phyloP scores from a whole-genome alignment of 331 rosid species.

The Prunus yedoensis region DNA sequence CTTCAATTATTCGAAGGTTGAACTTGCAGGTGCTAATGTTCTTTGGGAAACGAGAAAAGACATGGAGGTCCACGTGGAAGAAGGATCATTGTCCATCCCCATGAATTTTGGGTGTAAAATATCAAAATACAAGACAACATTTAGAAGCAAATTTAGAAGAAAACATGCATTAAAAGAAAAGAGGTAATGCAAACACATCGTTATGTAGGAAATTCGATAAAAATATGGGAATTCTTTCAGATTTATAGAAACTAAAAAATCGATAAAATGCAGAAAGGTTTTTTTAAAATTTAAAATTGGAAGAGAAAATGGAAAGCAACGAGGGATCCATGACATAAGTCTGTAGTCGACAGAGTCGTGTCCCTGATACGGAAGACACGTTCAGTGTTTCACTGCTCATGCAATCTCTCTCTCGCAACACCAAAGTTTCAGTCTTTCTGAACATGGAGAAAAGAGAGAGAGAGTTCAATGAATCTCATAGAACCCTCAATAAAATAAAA shows the following conservation, averaged over 20 bases:
- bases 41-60: conserved; percentile 41
- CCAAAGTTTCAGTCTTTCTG: conserved; percentile 7
- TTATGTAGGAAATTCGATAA: conserved; percentile 22
- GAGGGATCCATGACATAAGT: conserved; percentile 35
- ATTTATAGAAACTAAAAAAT: conserved; percentile 33
- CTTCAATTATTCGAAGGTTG: conserved; percentile 36
- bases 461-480: conserved; percentile 30
- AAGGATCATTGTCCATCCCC: conserved; percentile 60
- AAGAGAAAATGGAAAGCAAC: conserved; percentile 32
- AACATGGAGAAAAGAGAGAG: conserved; percentile 16
- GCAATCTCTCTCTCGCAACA: conserved; percentile 27
- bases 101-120: conserved; percentile 36
- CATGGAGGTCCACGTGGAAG: conserved; percentile 67
- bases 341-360: conserved; percentile 45
- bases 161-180: not conserved
- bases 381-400: conserved; percentile 43
- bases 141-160: conserved; percentile 5
- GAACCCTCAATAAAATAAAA: not conserved
- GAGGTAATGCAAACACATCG: conserved; percentile 27
- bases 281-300: not conserved
- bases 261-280: conserved; percentile 25
- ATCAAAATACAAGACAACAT: conserved; percentile 14
- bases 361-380: conserved; percentile 52
- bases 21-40: conserved; percentile 39
- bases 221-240: not conserved